Evolutionary conservation across 129 eudicot genomes (phyloP), one percentile per base, ranked within the genome.

Genomic region (Chrysanthemum makinoi): DNA sequence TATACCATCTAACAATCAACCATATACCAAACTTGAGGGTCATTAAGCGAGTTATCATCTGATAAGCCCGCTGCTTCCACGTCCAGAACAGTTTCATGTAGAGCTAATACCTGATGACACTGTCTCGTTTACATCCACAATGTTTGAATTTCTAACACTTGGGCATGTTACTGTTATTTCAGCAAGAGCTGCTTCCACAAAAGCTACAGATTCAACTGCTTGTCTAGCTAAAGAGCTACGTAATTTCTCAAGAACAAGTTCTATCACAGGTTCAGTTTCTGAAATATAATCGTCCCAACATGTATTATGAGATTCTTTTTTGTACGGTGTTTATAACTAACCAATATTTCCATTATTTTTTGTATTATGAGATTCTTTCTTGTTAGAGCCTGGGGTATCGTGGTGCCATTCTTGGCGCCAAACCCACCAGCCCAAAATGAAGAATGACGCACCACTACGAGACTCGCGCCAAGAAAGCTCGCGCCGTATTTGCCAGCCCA

Each of bases 211-310:
- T 19, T 18, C 0, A 9, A 33, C 17, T 28, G 58, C 51, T 15
- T 11, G 2, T 43, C 6, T 3, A 6, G 50, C 68, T 12, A 10
- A 2, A 15, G 35, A 50, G 19, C 19, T 14, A 1, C 14, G 6
- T 1, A 26, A 26, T 69, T 69, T 77, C 65, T 6, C 7, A 18
- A 77, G 70, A 3, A 10, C 13, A 48, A 77, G 43, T 62, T 61
- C 76, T 65, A 77, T 62, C 0, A 52, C 46, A 2, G 46, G 22
- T 20, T 20, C 1, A 20, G 22, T 35, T 0, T 44, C 8, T 4
- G 70, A 39, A 6, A 39, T 69, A 69, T 60, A 77, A 2, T n/a
- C 0, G 50, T 51, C 59, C 2, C 9, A 2, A 62, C 75, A 0
- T 3, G 65, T 77, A 20, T 20, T 20, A 20, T 20, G 22, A 20